Evolutionary conservation across 495 filamentous ascomycete species (phyloP), one percentile per base, ranked within the genome.

Genomic region (Penicillium canescens): DNA sequence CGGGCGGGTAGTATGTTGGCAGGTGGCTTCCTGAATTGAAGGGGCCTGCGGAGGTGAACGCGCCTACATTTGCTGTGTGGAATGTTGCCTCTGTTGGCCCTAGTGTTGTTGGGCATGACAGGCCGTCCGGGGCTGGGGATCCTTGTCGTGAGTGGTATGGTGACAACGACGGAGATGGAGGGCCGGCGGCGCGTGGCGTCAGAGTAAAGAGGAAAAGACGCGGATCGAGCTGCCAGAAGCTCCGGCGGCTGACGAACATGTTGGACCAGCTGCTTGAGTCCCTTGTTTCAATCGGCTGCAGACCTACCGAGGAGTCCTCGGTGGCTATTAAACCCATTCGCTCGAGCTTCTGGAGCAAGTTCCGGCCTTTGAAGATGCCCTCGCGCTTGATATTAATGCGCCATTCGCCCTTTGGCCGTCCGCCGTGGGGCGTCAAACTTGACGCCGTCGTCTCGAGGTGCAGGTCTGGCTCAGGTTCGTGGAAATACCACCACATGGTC

Each of bases 401-500:
- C 94, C 94, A 98, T n/a, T 92, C 85, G 18, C 89, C 90, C 50
- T 81, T 84, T 0, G 94, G 95, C 49, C 79, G 84, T 8, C 90
- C 93, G 2, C 69, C 63, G 16, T 75, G 69, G 3, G 91, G 86
- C 0, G 90, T 88, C 52, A 80, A 56, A 54, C 78, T 79, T 13
- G 84, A 88, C 3, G 80, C 77, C n/a, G 80, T 76, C 9, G 80
- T 89, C 11, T 74, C 76, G 20, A 93, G 49, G 37, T 78, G 80
- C 11, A 70, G 62, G 37, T 80, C 73, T 1, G 79, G 79, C 38
- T 75, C 63, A 0, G 72, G 68, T 60, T 81, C 73, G 54, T 97
- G 92, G 66, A 98, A 98, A 73, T 98, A 98, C 95, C 95, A 98
- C 70, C 87, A 95, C 31, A 98, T 72, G 1, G 90, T 92, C 24